phyloP scores from a whole-genome alignment of 371 early-diverging fungal species.

The Lichtheimia corymbifera region DNA sequence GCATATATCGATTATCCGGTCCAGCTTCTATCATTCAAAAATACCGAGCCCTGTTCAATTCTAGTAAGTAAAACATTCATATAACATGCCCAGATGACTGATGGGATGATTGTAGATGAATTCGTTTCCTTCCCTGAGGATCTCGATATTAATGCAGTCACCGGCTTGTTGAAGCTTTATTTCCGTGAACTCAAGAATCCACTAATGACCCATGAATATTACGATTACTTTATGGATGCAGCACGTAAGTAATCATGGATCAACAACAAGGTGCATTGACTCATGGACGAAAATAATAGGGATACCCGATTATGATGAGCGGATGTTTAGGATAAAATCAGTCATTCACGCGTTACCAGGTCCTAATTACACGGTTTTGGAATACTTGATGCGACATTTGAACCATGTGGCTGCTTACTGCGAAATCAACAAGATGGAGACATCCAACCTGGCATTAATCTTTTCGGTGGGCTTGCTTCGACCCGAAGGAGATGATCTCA shows the following conservation, averaged over 20 bases:
- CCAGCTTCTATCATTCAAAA: slow-evolving; percentile 74
- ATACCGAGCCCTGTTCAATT: slow-evolving; percentile 59
- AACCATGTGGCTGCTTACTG: slow-evolving; percentile 60
- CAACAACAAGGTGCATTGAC: not conserved
- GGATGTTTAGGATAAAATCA: slow-evolving; percentile 69
- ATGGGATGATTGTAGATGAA: slow-evolving; percentile 19
- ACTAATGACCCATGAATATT: slow-evolving; percentile 75
- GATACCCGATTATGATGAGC: slow-evolving; percentile 72
- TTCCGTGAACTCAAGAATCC: slow-evolving; percentile 82
- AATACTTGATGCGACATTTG: slow-evolving; percentile 75
- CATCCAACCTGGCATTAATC: slow-evolving; percentile 80
- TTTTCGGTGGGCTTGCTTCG: slow-evolving; percentile 71
- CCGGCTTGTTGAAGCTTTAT: slow-evolving; percentile 79
- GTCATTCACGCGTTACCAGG: slow-evolving; percentile 73
- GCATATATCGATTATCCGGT: slow-evolving; percentile 85
- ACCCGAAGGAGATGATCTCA: slow-evolving; percentile 47
- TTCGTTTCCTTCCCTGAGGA: slow-evolving; percentile 51
- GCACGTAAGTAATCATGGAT: slow-evolving; percentile 54
- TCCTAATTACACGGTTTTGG: slow-evolving; percentile 67
- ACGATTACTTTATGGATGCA: slow-evolving; percentile 76
- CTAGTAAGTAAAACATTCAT: not conserved
- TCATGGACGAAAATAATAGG: slow-evolving; percentile 28
- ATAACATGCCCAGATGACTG: not conserved
- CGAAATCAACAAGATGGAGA: slow-evolving; percentile 86
- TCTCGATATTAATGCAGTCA: slow-evolving; percentile 76